Evolutionary conservation across 2,329 filamentous ascomycete species (phyloP), one percentile per base, ranked within the genome.

Genomic region (Epichloe sibirici): DNA sequence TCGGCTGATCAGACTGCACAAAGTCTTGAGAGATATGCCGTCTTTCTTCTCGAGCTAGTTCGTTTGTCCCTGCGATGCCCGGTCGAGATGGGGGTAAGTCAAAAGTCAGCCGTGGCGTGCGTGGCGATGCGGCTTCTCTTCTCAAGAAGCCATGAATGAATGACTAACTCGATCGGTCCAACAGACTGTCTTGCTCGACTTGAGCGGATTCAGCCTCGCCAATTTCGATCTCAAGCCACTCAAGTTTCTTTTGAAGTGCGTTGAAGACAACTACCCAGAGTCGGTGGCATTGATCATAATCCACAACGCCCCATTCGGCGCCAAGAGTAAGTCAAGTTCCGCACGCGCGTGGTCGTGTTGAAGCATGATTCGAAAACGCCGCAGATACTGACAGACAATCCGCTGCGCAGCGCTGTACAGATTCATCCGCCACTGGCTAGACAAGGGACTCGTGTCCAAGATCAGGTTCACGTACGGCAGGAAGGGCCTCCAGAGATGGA

Each of bases 301-400:
- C 38, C 90, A 95, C 74, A 93, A 93, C 67, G 82, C 90, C 0
- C 90, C 90, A 6, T 95, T 90, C 88, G 74, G 95, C 48, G 95
- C 95, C 73, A 88, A 91, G 71, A 82, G 85, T 82, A 66, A 48
- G 73, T 69, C 13, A 65, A 62, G 17, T 63, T 69, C 38, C 38
- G 13, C 35, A 21, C 28, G 28, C 9, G 28, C 9, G 28, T 31
- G 3, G 8, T 31, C 28, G 28, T 31, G 28, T 8, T 9, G 8
- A 31, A 31, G 28, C 28, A 31, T 31, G 28, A 9, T 31, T 31
- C 28, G 28, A 9, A 31, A 31, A 9, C 8, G 28, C 28, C 28
- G 28, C 28, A 9, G 2, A 31, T 31, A 11, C 28, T 31, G 8
- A 31, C 28, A 11, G 8, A 31, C 28, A 11, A 9, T 31, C 28